A percentile compares a stretch with the other conserved stretches of the same genome.
phyloP scores from a whole-genome alignment of 1,284 basidiomycete species.

The Rhodotorula mucilaginosa region DNA sequence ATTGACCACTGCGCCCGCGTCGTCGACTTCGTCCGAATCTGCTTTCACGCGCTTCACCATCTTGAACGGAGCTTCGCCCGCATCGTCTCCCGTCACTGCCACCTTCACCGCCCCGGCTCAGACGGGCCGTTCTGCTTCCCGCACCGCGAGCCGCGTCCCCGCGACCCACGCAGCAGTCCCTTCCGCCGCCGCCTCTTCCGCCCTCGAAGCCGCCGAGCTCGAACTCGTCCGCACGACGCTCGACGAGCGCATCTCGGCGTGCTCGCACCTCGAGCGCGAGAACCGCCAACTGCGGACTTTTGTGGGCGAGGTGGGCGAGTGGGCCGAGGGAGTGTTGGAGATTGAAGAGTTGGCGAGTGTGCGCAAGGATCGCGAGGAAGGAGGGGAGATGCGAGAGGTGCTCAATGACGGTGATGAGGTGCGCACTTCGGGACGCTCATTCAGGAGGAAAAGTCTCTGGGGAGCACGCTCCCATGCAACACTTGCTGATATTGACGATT shows the following conservation, averaged over 20 bases:
- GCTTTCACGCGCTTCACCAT: slow-evolving; percentile 12
- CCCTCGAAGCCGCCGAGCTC: slow-evolving; percentile 18
- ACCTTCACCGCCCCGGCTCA: not conserved
- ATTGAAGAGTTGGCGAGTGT: slow-evolving; percentile 2
- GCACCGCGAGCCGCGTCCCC: not conserved
- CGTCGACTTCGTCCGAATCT: slow-evolving; percentile 3
- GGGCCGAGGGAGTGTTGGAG: slow-evolving; percentile 24
- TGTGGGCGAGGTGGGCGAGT: slow-evolving; percentile 35
- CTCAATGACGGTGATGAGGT: slow-evolving; percentile 14
- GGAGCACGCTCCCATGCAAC: too few species aligned
- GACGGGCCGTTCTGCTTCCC: not conserved
- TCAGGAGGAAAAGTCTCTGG: too few species aligned
- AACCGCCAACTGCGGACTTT: slow-evolving; percentile 20
- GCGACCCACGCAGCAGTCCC: not conserved
- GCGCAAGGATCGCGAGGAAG: not conserved
- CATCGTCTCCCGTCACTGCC: slow-evolving; percentile 1
- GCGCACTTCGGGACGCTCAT: not conserved
- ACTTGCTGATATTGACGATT: too few species aligned
- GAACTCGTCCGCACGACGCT: slow-evolving; percentile 24
- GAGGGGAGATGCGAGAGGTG: slow-evolving; percentile 13
- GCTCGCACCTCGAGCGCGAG: slow-evolving; percentile 12
- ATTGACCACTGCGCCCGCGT: slow-evolving; percentile 20
- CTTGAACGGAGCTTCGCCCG: slow-evolving; percentile 4
- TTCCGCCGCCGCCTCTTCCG: not conserved
- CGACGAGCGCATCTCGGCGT: slow-evolving; percentile 8